phyloP scores from a whole-genome alignment of 2,329 filamentous ascomycete genomes.

The Ophiostoma piceae region DNA sequence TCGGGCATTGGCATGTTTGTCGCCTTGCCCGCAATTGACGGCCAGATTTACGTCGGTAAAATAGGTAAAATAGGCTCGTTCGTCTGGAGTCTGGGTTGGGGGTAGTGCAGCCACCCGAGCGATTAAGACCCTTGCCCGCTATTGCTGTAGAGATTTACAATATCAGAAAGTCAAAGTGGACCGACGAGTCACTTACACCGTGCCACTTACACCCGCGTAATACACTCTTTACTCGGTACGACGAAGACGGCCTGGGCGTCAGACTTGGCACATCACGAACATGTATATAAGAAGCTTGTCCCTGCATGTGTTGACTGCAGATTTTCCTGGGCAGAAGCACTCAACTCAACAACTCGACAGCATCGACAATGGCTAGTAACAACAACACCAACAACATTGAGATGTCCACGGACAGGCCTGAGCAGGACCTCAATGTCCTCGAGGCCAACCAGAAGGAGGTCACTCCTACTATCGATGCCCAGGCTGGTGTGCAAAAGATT shows the following conservation, averaged over 20 bases:
- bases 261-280: not conserved
- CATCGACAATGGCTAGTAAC: not conserved
- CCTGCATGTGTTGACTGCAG: not conserved
- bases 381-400: constrained; percentile 13
- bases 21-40: too few species aligned
- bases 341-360: not conserved
- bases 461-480: constrained; percentile 29
- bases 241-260: not conserved
- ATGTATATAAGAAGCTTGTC: constrained; percentile 1
- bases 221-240: not conserved
- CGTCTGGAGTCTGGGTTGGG: not conserved
- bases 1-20: not conserved
- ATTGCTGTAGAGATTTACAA: not conserved
- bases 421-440: constrained; percentile 7
- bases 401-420: constrained; percentile 3
- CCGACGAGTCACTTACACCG: too few species aligned
- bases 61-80: not conserved
- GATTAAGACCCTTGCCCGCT: not conserved
- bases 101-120: too few species aligned
- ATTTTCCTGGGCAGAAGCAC: not conserved
- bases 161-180: not conserved
- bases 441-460: constrained; percentile 19
- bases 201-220: not conserved
- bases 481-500: constrained; percentile 45
- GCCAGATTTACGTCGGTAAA: too few species aligned